Conservation (phyloP, 345 rosid genomes). For the Arabidopsis arenosa region DNA sequence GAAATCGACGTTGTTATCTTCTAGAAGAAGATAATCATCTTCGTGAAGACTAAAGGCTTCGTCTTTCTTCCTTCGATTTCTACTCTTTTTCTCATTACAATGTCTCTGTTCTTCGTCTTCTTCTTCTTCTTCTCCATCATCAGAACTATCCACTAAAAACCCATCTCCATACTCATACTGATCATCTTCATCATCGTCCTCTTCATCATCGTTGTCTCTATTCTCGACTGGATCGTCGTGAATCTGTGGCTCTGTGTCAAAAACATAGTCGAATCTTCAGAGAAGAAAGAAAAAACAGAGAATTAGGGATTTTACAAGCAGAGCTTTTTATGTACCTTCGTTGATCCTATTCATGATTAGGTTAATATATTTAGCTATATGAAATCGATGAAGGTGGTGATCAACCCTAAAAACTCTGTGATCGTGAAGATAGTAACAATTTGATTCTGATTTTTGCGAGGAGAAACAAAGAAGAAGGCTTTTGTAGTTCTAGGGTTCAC, state of each 20-base stretch:
- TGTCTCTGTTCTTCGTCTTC: slow-evolving; percentile 61
- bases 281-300: background rate
- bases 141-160: slow-evolving; percentile 73
- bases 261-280: slow-evolving; percentile 8
- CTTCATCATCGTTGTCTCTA: background rate
- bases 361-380: background rate
- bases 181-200: slow-evolving; percentile 53
- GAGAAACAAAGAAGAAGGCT: background rate
- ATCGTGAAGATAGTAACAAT: background rate
- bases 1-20: slow-evolving; percentile 69
- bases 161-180: slow-evolving; percentile 75
- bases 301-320: background rate
- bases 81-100: slow-evolving; percentile 63
- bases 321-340: background rate
- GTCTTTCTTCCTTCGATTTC: slow-evolving; percentile 64
- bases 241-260: background rate
- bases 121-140: slow-evolving; percentile 60
- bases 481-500: background rate
- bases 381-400: background rate
- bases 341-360: background rate
- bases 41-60: slow-evolving; percentile 64
- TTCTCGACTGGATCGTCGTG: background rate
- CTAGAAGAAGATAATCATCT: slow-evolving; percentile 80
- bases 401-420: background rate
- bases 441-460: background rate